Evolutionary conservation across 2,329 filamentous ascomycete species (phyloP), one percentile per base, ranked within the genome.

Genomic region (Macroventuria anomochaeta): DNA sequence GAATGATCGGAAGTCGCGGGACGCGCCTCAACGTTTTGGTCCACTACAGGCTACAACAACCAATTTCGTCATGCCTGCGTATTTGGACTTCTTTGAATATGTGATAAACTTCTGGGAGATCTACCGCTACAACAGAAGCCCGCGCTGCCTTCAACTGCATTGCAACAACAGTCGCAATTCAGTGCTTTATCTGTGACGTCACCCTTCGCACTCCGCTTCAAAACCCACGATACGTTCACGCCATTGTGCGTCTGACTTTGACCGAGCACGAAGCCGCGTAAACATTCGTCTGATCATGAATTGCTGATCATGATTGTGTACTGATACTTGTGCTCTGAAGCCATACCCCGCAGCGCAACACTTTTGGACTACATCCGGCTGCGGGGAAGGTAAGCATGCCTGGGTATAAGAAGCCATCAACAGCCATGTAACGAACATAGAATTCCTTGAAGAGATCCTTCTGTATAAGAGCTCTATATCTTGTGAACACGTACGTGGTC

Each of bases 1-100:
- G 60, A 59, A 62, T 44, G 48, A 58, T 59, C 61, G 61, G 61
- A 63, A 62, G 55, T 62, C 31, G 48, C 58, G 58, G 62, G 53
- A 55, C 42, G 40, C 25, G 41, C 53, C 17, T 28, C 38, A 29
- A 50, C 38, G n/a, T 34, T 43, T 40, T 18, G 51, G 26, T 48
- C 43, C 38, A 42, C 43, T 18, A 15, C 25, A 37, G 17, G 25
- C 43, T 33, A 47, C 42, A 39, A 33, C 34, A 17, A 18, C 10
- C 5, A 6, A 48, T 57, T 50, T 49, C 61, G 58, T 62, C 60
- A 63, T 63, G 41, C 25, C 21, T 52, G 20, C 49, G 29, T 40
- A 46, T 31, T 18, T 18, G 18, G 15, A n/a, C 13, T 10, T 3
- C 3, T 20, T 12, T 18, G 28, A 13, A 2, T 18, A 17, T 37